Percentiles rank a stretch among this genome's conserved stretches.
These are phyloP conservation scores for Limnanthes douglasii DNA, from an alignment of 345 rosid species.

Conservation along the genomic window DNA sequence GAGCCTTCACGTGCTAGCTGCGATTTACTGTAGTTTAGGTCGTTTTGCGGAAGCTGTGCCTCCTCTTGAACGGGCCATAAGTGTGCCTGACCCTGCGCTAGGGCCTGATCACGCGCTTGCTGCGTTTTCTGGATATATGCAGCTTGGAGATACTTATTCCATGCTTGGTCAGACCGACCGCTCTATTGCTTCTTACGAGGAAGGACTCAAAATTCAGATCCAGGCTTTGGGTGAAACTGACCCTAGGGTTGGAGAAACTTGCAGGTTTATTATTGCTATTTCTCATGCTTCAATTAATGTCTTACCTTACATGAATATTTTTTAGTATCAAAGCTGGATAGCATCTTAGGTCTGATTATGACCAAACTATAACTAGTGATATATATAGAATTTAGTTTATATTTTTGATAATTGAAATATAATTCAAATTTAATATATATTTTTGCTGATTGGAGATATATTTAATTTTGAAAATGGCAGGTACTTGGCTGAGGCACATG, in stretches of 20 bases:
- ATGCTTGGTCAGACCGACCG: conserved; percentile 94
- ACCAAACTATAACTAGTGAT: too few relatives aligned
- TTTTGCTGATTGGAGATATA: not conserved
- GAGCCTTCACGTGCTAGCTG: conserved; percentile 95
- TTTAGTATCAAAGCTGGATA: not conserved
- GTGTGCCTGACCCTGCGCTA: conserved; percentile 51
- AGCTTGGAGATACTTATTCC: conserved; percentile 85
- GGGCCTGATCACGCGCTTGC: conserved; percentile 92
- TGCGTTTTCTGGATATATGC: conserved; percentile 91
- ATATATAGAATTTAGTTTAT: not conserved
- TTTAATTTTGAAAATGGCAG: conserved; percentile 13
- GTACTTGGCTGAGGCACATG: conserved; percentile 95
- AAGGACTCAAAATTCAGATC: conserved; percentile 94
- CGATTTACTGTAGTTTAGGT: conserved; percentile 88
- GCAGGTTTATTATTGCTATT: conserved; percentile 43
- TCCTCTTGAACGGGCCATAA: conserved; percentile 65
- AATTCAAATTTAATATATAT: not conserved
- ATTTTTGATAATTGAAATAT: not conserved
- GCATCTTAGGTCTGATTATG: not conserved
- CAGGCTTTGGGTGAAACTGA: conserved; percentile 86
- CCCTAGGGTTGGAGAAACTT: conserved; percentile 97
- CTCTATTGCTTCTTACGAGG: conserved; percentile 69
- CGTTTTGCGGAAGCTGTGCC: conserved; percentile 91
- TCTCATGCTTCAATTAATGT: not conserved
- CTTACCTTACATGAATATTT: too few relatives aligned